phyloP scores from a whole-genome alignment of 164 flowering plant genomes.

The Vitis amurensis region DNA sequence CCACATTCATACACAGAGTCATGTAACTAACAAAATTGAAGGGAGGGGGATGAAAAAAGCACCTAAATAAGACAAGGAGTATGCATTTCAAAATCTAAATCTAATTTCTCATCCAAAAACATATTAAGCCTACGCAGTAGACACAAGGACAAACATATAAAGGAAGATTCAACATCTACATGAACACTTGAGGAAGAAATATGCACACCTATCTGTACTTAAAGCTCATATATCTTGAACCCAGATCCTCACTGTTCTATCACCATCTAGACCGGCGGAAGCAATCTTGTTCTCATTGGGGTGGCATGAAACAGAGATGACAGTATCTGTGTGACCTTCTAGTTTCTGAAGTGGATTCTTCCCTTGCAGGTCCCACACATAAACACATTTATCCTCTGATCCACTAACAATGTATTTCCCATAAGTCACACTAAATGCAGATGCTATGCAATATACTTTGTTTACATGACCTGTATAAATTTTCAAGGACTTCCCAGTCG shows the following conservation, averaged over 20 bases:
- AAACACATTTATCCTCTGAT: conserved; percentile 85
- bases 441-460: conserved; percentile 61
- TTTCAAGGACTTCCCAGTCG: conserved; percentile 75
- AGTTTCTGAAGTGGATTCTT: conserved; percentile 77
- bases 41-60: background rate
- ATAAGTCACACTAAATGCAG: conserved; percentile 85
- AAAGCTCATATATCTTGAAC: conserved; percentile 50
- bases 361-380: conserved; percentile 87
- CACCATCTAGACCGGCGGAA: conserved; percentile 76
- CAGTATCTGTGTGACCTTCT: conserved; percentile 88
- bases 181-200: background rate
- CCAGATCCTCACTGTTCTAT: conserved; percentile 84
- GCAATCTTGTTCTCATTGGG: conserved; percentile 81
- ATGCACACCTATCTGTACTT: background rate
- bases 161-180: too few species aligned
- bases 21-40: background rate
- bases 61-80: background rate
- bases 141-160: too few species aligned
- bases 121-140: too few species aligned
- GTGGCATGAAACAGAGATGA: conserved; percentile 80
- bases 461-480: conserved; percentile 76
- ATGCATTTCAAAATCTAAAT: background rate
- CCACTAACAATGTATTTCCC: conserved; percentile 95
- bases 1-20: background rate
- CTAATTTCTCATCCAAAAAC: background rate